Evolutionary conservation across 352 stramenopile species (phyloP).

Genomic region (Pythium scleroteichum): DNA sequence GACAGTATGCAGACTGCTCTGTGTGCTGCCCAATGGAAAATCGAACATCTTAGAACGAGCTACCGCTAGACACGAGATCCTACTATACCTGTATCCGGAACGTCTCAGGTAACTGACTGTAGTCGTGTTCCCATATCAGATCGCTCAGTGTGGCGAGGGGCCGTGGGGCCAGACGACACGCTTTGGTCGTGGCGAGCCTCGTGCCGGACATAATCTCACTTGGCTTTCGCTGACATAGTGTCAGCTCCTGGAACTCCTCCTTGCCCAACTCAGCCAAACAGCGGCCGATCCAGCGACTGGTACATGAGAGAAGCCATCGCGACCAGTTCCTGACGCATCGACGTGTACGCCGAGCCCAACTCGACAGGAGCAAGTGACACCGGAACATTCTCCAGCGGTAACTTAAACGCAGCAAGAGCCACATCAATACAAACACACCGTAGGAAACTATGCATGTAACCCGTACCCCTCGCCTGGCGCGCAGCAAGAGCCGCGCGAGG

Average conservation of each 20-base stretch:
- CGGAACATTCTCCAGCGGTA: neutral
- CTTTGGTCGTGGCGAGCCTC: neutral
- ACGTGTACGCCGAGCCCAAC: neutral
- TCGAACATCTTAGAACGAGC: too few species aligned
- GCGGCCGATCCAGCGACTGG: neutral
- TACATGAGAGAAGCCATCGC: neutral
- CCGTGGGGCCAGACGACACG: neutral
- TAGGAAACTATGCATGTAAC: neutral
- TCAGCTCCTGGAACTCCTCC: neutral
- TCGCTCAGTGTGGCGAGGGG: neutral
- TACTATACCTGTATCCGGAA: neutral
- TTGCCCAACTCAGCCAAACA: neutral
- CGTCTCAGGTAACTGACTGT: neutral
- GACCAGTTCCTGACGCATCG: neutral
- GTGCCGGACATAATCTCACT: neutral
- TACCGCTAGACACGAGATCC: too few species aligned
- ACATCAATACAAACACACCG: neutral
- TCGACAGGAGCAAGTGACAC: neutral
- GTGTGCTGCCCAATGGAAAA: too few species aligned
- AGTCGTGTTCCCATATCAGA: neutral
- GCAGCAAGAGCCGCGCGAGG: neutral
- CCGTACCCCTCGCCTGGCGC: constrained; percentile 2
- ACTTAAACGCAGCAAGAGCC: neutral
- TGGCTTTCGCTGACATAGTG: neutral
- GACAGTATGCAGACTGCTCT: too few species aligned